Conservation (phyloP, 208 protist species). For the Acanthamoeba healyi region DNA sequence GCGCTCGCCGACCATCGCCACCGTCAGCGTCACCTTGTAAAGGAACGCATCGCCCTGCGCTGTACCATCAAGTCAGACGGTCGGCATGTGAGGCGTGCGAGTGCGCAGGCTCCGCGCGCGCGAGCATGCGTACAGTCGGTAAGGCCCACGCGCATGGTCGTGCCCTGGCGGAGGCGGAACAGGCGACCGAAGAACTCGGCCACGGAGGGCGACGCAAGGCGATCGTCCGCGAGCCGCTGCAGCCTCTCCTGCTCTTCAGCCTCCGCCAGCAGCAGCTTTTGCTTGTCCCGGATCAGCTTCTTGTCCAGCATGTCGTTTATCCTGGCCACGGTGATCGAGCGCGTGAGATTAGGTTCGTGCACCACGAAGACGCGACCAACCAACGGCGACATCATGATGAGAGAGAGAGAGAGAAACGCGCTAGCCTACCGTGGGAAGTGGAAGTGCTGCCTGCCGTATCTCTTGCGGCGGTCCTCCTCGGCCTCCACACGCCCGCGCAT, state of each 20-base stretch:
- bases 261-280: neutral
- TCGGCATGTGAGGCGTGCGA: neutral
- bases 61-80: neutral
- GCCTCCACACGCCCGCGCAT: neutral
- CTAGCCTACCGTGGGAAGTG: neutral
- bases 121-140: neutral
- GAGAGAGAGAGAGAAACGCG: too few relatives aligned
- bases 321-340: neutral
- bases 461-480: neutral
- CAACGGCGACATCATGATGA: neutral
- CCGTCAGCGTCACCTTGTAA: neutral
- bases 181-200: neutral
- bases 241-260: neutral
- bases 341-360: too few relatives aligned
- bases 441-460: neutral
- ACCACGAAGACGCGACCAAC: neutral
- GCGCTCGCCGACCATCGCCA: neutral
- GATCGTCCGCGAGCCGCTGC: neutral
- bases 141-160: neutral
- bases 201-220: neutral
- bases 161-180: conserved; percentile 6
- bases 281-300: neutral
- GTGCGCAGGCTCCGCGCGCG: neutral
- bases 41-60: neutral
- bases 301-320: neutral